phyloP scores from a whole-genome alignment of 345 rosid genomes.

The Eucalyptus brandiana region DNA sequence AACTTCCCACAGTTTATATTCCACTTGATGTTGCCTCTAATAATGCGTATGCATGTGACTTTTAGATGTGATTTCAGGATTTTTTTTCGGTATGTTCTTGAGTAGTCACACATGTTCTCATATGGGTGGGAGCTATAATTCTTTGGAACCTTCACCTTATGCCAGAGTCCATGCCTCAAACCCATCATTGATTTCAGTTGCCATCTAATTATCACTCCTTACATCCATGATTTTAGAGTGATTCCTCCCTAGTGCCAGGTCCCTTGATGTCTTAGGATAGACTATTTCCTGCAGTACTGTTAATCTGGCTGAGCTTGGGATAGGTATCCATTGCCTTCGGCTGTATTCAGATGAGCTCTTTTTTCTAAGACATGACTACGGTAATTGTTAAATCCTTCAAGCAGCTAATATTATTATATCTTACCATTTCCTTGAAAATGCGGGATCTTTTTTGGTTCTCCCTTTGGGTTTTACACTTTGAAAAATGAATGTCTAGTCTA shows the following conservation, averaged over 20 bases:
- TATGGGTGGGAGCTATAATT: neutral
- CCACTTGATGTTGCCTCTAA: neutral
- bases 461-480: neutral
- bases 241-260: neutral
- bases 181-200: neutral
- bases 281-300: neutral
- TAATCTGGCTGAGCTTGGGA: neutral
- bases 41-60: neutral
- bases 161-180: neutral
- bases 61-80: neutral
- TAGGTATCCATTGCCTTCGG: neutral
- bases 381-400: neutral
- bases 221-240: neutral
- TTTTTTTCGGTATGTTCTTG: neutral
- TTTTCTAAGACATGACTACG: neutral
- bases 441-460: neutral
- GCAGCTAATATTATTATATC: neutral
- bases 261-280: neutral
- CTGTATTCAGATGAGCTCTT: neutral
- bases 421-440: neutral
- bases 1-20: neutral
- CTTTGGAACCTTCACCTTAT: neutral
- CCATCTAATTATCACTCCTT: neutral
- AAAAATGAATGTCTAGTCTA: neutral
- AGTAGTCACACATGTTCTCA: neutral